These are phyloP conservation scores for Populus ilicifolia DNA, from an alignment of 345 rosid genomes.

Conservation along the genomic window DNA sequence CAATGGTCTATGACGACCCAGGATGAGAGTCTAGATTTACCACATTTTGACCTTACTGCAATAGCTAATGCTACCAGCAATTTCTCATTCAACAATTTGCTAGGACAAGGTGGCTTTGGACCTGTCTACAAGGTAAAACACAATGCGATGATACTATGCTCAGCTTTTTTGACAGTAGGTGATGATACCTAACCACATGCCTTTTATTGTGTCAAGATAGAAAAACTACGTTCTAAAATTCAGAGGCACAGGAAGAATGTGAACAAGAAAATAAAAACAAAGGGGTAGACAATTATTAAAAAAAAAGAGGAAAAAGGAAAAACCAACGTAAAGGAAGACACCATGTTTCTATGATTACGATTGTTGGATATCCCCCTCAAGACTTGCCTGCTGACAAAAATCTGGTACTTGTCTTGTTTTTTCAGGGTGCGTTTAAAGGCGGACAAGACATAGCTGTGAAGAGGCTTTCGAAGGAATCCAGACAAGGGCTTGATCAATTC, in stretches of 20 bases:
- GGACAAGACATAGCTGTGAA: slow-evolving; percentile 50
- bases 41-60: not conserved
- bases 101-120: not conserved
- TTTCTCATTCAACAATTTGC: not conserved
- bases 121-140: slow-evolving; percentile 7
- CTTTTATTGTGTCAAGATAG: not conserved
- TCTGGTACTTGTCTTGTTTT: not conserved
- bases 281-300: not conserved
- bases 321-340: not conserved
- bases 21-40: not conserved
- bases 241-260: not conserved
- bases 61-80: not conserved
- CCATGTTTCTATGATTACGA: not conserved
- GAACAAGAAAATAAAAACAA: not conserved
- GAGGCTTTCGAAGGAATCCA: slow-evolving; percentile 38
- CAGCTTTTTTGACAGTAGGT: not conserved
- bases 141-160: not conserved
- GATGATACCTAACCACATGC: not conserved
- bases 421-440: slow-evolving; percentile 31
- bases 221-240: not conserved
- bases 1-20: not conserved
- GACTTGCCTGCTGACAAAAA: not conserved
- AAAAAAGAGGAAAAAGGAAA: not conserved
- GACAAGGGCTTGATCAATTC: slow-evolving; percentile 44
- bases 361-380: not conserved